phyloP scores from a whole-genome alignment of 331 rosid genomes.

The Dryas integrifolia region DNA sequence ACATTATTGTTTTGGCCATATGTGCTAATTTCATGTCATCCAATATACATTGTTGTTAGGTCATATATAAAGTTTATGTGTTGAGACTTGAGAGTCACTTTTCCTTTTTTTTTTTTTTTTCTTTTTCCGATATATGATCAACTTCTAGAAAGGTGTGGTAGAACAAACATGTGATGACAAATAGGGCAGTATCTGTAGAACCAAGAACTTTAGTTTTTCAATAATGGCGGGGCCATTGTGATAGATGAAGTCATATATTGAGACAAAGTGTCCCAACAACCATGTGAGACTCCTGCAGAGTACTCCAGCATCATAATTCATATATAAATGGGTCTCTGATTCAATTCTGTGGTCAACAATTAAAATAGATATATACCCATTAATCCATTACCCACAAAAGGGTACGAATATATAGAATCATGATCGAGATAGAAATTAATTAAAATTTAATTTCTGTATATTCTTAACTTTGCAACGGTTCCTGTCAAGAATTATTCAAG shows the following conservation, averaged over 20 bases:
- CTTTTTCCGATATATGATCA: neutral
- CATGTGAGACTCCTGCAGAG: slow-evolving; percentile 21
- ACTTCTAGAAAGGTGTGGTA: slow-evolving; percentile 7
- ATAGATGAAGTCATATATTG: slow-evolving; percentile 10
- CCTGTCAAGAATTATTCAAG: slow-evolving; percentile 3
- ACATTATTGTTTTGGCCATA: too few species aligned
- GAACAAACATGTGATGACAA: slow-evolving; percentile 20
- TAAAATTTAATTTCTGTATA: neutral
- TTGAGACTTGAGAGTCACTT: neutral
- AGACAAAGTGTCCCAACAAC: slow-evolving; percentile 20
- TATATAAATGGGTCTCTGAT: neutral
- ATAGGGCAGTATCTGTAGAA: neutral
- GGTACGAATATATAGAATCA: neutral
- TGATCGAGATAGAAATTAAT: neutral
- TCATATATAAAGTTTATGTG: too few species aligned
- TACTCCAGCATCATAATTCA: slow-evolving; percentile 6
- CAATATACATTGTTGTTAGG: too few species aligned
- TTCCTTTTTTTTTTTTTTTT: neutral
- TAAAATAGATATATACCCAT: slow-evolving; percentile 3
- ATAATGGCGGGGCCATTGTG: slow-evolving; percentile 23
- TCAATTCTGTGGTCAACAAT: slow-evolving; percentile 20
- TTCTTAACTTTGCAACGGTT: slow-evolving; percentile 27
- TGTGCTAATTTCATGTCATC: too few species aligned
- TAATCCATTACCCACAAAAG: neutral
- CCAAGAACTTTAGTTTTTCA: slow-evolving; percentile 6